phyloP scores from a whole-genome alignment of 768 basidiomycete genomes.

The Hirschioporus abietinus region DNA sequence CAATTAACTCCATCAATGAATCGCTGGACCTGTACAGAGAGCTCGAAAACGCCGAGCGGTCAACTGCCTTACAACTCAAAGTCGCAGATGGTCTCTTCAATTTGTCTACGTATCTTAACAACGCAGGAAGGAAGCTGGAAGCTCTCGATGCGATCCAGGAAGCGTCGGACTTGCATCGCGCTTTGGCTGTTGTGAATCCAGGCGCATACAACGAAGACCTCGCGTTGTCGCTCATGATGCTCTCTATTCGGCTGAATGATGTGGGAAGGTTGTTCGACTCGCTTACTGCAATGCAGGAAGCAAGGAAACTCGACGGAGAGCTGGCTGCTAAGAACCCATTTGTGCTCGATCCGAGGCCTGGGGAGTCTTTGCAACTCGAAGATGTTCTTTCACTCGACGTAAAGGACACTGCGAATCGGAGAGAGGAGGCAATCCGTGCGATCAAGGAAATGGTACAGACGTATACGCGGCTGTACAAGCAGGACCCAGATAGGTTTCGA shows the following conservation, averaged over 20 bases:
- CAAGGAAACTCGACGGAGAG: constrained; percentile 5
- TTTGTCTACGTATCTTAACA: not conserved
- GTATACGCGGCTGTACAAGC: too few species aligned
- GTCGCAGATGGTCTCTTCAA: constrained; percentile 4
- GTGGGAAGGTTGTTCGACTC: constrained; percentile 7
- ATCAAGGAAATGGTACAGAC: too few species aligned
- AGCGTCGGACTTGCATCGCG: constrained; percentile 1
- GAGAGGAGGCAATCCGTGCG: too few species aligned
- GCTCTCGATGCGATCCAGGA: not conserved
- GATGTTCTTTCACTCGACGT: too few species aligned
- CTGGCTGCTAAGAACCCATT: constrained; percentile 9
- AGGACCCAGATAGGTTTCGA: too few species aligned
- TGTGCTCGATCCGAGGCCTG: too few species aligned
- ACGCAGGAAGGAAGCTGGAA: not conserved
- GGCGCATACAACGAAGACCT: not conserved
- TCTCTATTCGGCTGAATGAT: constrained; percentile 5
- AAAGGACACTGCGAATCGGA: too few species aligned
- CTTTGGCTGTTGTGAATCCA: too few species aligned
- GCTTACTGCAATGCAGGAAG: constrained; percentile 7
- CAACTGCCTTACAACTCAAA: not conserved
- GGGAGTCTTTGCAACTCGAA: too few species aligned
- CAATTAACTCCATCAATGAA: constrained; percentile 1
- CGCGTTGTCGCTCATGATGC: constrained; percentile 8
- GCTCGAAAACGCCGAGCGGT: not conserved
- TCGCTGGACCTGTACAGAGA: not conserved